Base-by-base conservation (phyloP, 495 filamentous ascomycete species). In the Aspergillus olivimuriae region DNA sequence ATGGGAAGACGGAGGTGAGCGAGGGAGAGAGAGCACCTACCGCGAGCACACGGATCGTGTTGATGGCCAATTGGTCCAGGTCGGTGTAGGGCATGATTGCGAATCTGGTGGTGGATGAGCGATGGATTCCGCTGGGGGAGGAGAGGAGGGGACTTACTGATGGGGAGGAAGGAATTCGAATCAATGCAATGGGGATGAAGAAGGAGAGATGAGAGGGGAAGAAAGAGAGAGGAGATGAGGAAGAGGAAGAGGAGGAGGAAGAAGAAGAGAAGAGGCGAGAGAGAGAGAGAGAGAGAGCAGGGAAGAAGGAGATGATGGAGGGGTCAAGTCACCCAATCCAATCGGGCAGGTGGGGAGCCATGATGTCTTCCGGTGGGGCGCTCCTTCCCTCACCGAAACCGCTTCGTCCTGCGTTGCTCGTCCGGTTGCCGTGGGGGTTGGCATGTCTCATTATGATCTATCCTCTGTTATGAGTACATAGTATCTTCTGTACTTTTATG, bases 41-140 rank as follows among this genome's bases (percentile, higher is more conserved):
- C 53, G 92, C 91, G 54, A 98, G 80, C 57, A 89, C 61, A 64
- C 94, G 89, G 73, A 97, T 97, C 63, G 91, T 94, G 84, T 97
- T 97, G 71, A 99, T 86, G 57, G 86, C 85, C 65, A 89, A 80
- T 75, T 83, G 72, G 65, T 99, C 92, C 57, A 80, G 59, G 57
- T 98, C 82, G 56, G 73, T 74, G 77, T 83, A 95, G 72, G 80
- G 81, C 92, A 98, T 98, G 70, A 73, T 94, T 70, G 71, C 70
- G 48, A 37, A 28, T 28, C 24, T 33, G 34, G 15, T 7, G 19
- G 14, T 26, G 30, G 52, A 24, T 30, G 15, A 31, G 18, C 19
- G 33, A 23, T 37, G 24, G 12, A 47, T 18, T 28, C 24, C 24
- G 5, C 11, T 28, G 24, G 24, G 11, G 24, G 24, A 11, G 24